Evolutionary conservation across 129 eudicot species (phyloP), one percentile per base, ranked within the genome.

Genomic region (Lactuca saligna): DNA sequence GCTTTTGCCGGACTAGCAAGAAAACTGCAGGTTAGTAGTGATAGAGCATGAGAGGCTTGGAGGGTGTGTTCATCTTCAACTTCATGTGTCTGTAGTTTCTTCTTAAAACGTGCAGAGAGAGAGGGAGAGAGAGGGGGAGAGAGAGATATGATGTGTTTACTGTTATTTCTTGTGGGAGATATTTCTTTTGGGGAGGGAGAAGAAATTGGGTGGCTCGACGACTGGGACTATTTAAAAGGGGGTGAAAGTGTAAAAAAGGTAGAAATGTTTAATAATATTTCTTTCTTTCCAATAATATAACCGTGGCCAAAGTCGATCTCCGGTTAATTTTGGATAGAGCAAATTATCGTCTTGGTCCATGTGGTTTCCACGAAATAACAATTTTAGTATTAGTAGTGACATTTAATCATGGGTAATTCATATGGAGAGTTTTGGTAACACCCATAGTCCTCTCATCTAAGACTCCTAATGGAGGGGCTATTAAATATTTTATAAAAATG

Each of bases 111-210:
- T 32, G 34, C 10, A 31, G 38, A 8, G 34, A 20, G 60, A 55
- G 25, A 17, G 29, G 39, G 50, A 31, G 5, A 34, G 65, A 69
- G 64, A 54, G 55, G 48, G 62, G 46, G 79, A 74, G 66, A 65
- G 73, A 56, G 72, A 57, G 41, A 35, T 37, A 16, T 20, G 17
- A 25, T 4, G 74, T 6, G 73, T 46, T 59, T 63, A 74, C 53
- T 74, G 79, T 66, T 61, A 75, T 75, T 75, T 75, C 73, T 66
- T 75, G 79, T 75, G 79, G 35, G 65, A 59, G 69, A 68, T 58
- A 57, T 58, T 60, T 75, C 44, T 46, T 76, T 54, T 29, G 7
- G 41, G 57, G 48, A 20, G 62, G 68, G 65, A 54, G 16, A 63
- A 76, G 75, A 61, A 61, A 68, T 51, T 69, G 65, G 70, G 70